Evolutionary conservation across 371 early-diverging fungal species (phyloP).

Genomic region (Nematocida sp.): DNA sequence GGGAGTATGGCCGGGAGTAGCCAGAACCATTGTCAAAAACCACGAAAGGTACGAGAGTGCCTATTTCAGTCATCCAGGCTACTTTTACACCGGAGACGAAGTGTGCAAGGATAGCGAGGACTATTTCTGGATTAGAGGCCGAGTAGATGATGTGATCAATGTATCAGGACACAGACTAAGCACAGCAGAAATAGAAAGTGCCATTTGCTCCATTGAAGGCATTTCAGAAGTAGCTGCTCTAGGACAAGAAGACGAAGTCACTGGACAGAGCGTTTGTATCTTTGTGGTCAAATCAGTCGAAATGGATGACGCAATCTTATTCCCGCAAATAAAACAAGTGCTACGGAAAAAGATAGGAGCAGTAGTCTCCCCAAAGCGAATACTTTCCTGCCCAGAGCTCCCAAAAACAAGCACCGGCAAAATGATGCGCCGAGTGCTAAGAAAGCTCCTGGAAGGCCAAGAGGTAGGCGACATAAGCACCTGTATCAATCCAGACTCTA

Average conservation of each 20-base stretch:
- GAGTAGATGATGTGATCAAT: conserved; percentile 91
- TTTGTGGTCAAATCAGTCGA: conserved; percentile 63
- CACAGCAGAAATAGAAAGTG: conserved; percentile 87
- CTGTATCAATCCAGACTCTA: conserved; percentile 43
- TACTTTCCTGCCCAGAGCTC: conserved; percentile 74
- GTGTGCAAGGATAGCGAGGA: conserved; percentile 70
- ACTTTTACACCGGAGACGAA: conserved; percentile 72
- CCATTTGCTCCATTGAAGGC: conserved; percentile 69
- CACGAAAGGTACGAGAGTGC: conserved; percentile 79
- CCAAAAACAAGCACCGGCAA: conserved; percentile 89
- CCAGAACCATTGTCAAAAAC: conserved; percentile 78
- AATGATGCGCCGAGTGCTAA: conserved; percentile 77
- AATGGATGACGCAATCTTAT: conserved; percentile 52
- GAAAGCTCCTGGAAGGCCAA: conserved; percentile 78
- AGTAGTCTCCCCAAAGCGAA: conserved; percentile 76
- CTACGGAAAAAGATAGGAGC: conserved; percentile 73
- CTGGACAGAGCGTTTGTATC: conserved; percentile 70
- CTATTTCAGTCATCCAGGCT: conserved; percentile 76
- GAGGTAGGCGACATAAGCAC: conserved; percentile 66
- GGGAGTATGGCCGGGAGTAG: conserved; percentile 84
- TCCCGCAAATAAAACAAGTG: conserved; percentile 69
- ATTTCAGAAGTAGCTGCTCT: conserved; percentile 89
- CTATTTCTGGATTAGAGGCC: conserved; percentile 79
- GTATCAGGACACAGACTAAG: conserved; percentile 88
- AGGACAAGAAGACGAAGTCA: conserved; percentile 79